Percentiles rank a stretch among this genome's conserved stretches.
Evolutionary conservation across 1,139 yeast genomes (phyloP).

Genomic region (Suhomyces wounanorum): DNA sequence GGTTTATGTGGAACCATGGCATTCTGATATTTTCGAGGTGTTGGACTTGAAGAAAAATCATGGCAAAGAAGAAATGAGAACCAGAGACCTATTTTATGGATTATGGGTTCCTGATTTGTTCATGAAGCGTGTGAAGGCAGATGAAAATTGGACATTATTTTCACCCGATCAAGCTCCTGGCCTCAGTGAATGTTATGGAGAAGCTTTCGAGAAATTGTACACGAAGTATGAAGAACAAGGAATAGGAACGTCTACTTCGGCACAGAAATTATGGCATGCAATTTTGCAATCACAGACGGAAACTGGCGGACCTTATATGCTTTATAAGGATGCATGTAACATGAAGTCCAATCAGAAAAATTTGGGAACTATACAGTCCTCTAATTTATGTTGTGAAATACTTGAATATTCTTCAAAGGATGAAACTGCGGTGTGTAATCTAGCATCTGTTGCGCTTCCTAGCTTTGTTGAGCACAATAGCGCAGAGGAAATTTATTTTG

Average conservation of each 20-base stretch:
- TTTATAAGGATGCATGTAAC: conserved; percentile 60
- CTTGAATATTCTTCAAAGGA: conserved; percentile 56
- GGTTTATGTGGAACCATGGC: conserved; percentile 89
- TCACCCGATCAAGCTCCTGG: conserved; percentile 59
- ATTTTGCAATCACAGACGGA: conserved; percentile 59
- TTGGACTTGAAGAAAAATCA: conserved; percentile 85
- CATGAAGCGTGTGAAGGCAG: conserved; percentile 53
- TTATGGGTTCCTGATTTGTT: conserved; percentile 86
- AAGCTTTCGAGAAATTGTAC: conserved; percentile 48
- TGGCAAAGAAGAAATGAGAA: conserved; percentile 89
- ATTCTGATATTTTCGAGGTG: conserved; percentile 80
- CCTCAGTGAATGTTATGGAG: conserved; percentile 51
- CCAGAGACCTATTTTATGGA: conserved; percentile 89
- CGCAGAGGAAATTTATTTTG: conserved; percentile 49
- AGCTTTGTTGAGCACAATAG: conserved; percentile 39
- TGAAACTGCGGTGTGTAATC: conserved; percentile 60
- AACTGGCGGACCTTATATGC: conserved; percentile 61
- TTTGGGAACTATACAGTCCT: conserved; percentile 56
- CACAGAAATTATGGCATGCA: conserved; percentile 56
- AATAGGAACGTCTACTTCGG: conserved; percentile 39
- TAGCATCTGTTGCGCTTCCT: conserved; percentile 57
- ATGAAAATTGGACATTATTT: conserved; percentile 55
- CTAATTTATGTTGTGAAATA: conserved; percentile 61
- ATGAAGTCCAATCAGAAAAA: conserved; percentile 55
- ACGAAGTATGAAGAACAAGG: conserved; percentile 47